A percentile compares a stretch with the other conserved stretches of the same genome.
Evolutionary conservation across 169 alveolate species (phyloP).

Genomic region (Plasmodium vivax): DNA sequence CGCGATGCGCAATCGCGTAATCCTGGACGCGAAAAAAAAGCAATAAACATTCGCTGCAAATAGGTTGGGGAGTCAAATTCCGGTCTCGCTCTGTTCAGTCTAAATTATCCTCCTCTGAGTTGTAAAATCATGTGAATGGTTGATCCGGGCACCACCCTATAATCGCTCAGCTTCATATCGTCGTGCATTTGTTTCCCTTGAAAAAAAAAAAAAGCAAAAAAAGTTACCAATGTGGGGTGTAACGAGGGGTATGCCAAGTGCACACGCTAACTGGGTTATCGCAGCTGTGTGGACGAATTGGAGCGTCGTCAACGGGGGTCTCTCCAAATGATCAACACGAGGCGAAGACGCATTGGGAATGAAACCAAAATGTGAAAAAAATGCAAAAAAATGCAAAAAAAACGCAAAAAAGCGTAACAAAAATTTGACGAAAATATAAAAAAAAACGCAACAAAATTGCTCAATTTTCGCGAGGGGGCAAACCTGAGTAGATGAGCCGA

Average conservation of each 20-base stretch:
- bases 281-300: not conserved
- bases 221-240: not conserved
- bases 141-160: conserved; percentile 94
- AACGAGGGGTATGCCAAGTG: not conserved
- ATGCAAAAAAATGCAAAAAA: not conserved
- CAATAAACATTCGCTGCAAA: not conserved
- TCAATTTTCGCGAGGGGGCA: not conserved
- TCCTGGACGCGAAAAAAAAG: not conserved
- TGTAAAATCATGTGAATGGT: conserved; percentile 97
- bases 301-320: not conserved
- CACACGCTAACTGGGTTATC: not conserved
- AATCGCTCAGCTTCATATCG: conserved; percentile 91
- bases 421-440: not conserved
- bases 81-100: not conserved
- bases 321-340: not conserved
- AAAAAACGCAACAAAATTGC: not conserved
- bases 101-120: conserved; percentile 89
- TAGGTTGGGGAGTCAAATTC: not conserved
- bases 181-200: conserved; percentile 93
- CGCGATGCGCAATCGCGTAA: not conserved
- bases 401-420: not conserved
- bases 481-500: conserved; percentile 90
- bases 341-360: not conserved
- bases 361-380: not conserved
- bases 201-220: conserved; percentile 1